phyloP scores from a whole-genome alignment of 768 basidiomycete genomes.

The Gloeopeniophorella convolvens region DNA sequence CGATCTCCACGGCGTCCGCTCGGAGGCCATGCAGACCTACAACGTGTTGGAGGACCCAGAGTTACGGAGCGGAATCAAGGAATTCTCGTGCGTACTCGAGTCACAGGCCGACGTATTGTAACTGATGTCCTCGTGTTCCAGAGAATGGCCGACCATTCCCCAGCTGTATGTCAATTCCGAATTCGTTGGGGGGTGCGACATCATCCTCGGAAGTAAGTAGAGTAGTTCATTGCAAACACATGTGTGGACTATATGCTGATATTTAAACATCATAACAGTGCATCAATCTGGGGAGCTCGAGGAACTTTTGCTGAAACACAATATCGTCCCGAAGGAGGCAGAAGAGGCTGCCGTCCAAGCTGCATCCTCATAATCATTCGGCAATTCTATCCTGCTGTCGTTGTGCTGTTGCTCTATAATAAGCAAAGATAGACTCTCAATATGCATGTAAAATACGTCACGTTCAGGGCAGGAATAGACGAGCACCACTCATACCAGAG shows the following conservation, averaged over 20 bases:
- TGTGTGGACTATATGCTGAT: conserved; percentile 2
- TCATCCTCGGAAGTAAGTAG: conserved; percentile 78
- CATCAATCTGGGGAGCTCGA: conserved; percentile 95
- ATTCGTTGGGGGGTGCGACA: conserved; percentile 97
- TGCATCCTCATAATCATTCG: conserved; percentile 16
- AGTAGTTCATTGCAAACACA: conserved; percentile 1
- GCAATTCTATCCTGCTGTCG: background rate
- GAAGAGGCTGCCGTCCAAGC: conserved; percentile 16
- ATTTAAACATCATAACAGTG: conserved; percentile 47
- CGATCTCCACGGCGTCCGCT: conserved; percentile 72
- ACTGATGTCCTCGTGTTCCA: background rate
- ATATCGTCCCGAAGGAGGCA: conserved; percentile 52
- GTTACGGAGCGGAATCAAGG: conserved; percentile 82
- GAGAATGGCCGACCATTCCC: conserved; percentile 97
- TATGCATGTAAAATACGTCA: background rate
- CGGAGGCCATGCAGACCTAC: conserved; percentile 80
- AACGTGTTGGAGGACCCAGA: conserved; percentile 86
- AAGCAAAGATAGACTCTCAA: background rate
- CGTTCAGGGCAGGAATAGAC: background rate
- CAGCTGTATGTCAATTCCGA: conserved; percentile 93
- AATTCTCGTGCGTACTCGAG: conserved; percentile 81
- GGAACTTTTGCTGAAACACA: conserved; percentile 63
- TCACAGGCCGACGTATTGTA: background rate
- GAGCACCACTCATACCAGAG: background rate
- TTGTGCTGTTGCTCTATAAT: background rate